A percentile compares a stretch with the other conserved stretches of the same genome.
Evolutionary conservation across 1,284 basidiomycete genomes (phyloP).

Genomic region (Cronartium ribicola): DNA sequence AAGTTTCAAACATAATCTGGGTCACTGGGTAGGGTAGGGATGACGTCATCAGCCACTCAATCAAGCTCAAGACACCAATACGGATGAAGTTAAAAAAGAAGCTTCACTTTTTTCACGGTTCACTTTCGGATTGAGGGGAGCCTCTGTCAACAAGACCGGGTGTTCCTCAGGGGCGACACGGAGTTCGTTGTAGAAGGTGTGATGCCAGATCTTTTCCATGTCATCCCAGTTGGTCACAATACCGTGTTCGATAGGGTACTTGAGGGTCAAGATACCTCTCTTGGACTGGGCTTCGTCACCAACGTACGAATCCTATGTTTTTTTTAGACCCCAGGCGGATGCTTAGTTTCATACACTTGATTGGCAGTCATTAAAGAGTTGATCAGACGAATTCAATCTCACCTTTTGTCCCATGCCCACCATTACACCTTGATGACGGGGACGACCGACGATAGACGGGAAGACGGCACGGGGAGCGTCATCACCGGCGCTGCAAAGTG

Average conservation of each 20-base stretch:
- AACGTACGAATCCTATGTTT: slow-evolving; percentile 56
- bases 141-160: slow-evolving; percentile 87
- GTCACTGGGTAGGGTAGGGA: slow-evolving; percentile 53
- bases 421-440: slow-evolving; percentile 89
- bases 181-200: slow-evolving; percentile 56
- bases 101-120: slow-evolving; percentile 83
- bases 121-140: slow-evolving; percentile 88
- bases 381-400: background rate
- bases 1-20: slow-evolving; percentile 96
- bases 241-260: slow-evolving; percentile 60
- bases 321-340: too few species aligned
- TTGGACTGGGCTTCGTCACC: slow-evolving; percentile 86
- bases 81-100: too few species aligned
- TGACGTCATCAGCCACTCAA: slow-evolving; percentile 4
- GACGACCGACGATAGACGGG: slow-evolving; percentile 83
- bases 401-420: slow-evolving; percentile 57
- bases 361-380: slow-evolving; percentile 72
- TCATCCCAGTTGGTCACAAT: slow-evolving; percentile 97
- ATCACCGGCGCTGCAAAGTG: slow-evolving; percentile 58
- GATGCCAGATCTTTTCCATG: slow-evolving; percentile 91
- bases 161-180: slow-evolving; percentile 70
- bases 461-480: slow-evolving; percentile 72
- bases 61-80: background rate
- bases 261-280: slow-evolving; percentile 89
- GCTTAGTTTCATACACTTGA: slow-evolving; percentile 71